These are phyloP conservation scores for Epichloe sylvatica DNA, from an alignment of 2,329 filamentous ascomycete species.

Conservation along the genomic window DNA sequence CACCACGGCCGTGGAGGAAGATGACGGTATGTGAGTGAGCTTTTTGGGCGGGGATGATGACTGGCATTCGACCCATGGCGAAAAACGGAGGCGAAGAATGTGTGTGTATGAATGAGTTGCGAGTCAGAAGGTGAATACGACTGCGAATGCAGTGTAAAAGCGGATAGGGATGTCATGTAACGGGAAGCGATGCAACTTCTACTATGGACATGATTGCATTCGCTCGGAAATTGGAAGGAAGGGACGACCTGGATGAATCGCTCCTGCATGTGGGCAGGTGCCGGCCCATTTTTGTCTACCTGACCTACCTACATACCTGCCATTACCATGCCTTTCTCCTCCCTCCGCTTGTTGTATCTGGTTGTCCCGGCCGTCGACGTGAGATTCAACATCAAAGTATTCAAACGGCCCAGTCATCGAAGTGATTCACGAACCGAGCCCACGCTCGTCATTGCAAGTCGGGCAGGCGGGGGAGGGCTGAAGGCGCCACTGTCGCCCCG, in stretches of 20 bases:
- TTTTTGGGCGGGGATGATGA: background rate
- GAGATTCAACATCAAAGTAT: background rate
- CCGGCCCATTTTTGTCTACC: background rate
- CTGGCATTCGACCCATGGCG: background rate
- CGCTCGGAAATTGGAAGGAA: background rate
- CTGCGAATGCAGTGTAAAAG: too few relatives aligned
- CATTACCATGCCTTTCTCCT: background rate
- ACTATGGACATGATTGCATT: too few relatives aligned
- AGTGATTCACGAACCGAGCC: background rate
- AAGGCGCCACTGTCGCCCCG: too few relatives aligned
- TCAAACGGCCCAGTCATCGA: background rate
- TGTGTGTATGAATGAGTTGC: too few relatives aligned
- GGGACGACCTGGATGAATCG: background rate
- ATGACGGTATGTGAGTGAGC: conserved; percentile 28
- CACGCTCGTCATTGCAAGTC: background rate
- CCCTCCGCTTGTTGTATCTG: background rate
- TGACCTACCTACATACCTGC: too few relatives aligned
- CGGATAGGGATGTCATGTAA: too few relatives aligned
- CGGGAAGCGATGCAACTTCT: too few relatives aligned
- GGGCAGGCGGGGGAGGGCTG: too few relatives aligned
- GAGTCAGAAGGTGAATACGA: too few relatives aligned
- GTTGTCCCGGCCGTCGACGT: too few relatives aligned
- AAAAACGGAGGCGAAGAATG: background rate
- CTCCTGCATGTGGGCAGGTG: background rate
- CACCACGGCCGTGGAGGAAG: conserved; percentile 33